Evolutionary conservation across 1,284 basidiomycete species (phyloP).

Genomic region (Agaricales sp.): DNA sequence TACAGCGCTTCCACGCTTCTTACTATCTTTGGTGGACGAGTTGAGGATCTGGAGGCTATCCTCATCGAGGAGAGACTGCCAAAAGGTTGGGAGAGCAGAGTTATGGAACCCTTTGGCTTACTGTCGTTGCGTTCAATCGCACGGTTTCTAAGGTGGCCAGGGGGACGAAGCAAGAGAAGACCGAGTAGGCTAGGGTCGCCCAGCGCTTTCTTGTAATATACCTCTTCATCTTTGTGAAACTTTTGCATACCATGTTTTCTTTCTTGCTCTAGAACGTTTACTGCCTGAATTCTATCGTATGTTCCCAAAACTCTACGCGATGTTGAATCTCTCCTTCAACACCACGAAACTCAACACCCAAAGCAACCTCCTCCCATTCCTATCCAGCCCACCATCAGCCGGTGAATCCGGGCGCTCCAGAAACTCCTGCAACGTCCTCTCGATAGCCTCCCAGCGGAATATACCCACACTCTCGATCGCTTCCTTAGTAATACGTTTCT

Average conservation of each 20-base stretch:
- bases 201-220: too few relatives aligned
- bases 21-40: conserved; percentile 52
- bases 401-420: conserved; percentile 7
- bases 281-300: too few relatives aligned
- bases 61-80: conserved; percentile 59
- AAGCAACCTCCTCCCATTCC: conserved; percentile 5
- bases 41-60: conserved; percentile 42
- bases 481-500: conserved; percentile 7
- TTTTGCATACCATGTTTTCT: too few relatives aligned
- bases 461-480: conserved; percentile 7
- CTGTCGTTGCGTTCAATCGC: conserved; percentile 44
- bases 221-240: too few relatives aligned
- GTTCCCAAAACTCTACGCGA: too few relatives aligned
- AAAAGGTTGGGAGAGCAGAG: conserved; percentile 55
- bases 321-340: conserved; percentile 7
- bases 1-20: conserved; percentile 44
- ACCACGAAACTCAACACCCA: conserved; percentile 10
- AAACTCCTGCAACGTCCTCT: conserved; percentile 6
- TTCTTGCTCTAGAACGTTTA: too few relatives aligned
- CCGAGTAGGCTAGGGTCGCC: too few relatives aligned
- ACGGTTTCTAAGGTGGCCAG: conserved; percentile 40
- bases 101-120: conserved; percentile 48
- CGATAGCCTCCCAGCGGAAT: conserved; percentile 7
- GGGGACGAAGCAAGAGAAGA: background rate
- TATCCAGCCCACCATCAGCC: conserved; percentile 8